Base-by-base conservation (phyloP, 805 yeast genomes). In the Cyberlindnera misumaiensis region DNA sequence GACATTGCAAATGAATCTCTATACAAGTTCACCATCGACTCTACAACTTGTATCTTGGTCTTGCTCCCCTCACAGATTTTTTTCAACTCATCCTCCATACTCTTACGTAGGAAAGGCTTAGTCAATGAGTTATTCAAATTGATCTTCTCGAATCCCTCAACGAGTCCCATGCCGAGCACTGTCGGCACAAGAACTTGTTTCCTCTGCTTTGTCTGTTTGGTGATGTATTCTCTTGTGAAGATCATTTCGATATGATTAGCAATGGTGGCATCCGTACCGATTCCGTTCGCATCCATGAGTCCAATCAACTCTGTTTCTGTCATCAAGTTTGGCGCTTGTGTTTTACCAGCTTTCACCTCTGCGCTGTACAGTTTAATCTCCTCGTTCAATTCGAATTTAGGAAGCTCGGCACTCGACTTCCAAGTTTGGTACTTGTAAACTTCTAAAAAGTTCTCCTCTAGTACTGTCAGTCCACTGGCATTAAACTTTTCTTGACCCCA, bases 191-290 rank as follows among this genome's bases (percentile, higher is more conserved):
- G 60, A 35, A 67, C 65, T 1, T 63, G 62, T 17, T 65, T 63
- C 32, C 62, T 62, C 7, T 47, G 46, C 43, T 61, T 66, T 14
- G 35, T 38, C 9, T 68, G 65, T 33, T 67, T 77, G 13, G 59
- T 62, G 4, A 85, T 74, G 52, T 89, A 94, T 14, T 77, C 76
- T 38, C 98, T 63, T 10, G 59, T 58, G 22, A 73, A 62, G 31
- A 93, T 78, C 54, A 84, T 89, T 41, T 83, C 88, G 28, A 93
- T 93, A 60, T 93, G 99, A 31, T 93, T 98, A 0, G 97, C 98
- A 60, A 93, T 94, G 0, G 99, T 93, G 1, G 99, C 99, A 65
- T 93, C 99, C 0, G 99, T 93, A 3, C 99, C 99, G 32, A 93
- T 93, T 0, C 97, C 97, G 59, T 93, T 93, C 10, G 79, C 84